phyloP scores from a whole-genome alignment of 768 basidiomycete genomes.

The Phaeotremella fagi region DNA sequence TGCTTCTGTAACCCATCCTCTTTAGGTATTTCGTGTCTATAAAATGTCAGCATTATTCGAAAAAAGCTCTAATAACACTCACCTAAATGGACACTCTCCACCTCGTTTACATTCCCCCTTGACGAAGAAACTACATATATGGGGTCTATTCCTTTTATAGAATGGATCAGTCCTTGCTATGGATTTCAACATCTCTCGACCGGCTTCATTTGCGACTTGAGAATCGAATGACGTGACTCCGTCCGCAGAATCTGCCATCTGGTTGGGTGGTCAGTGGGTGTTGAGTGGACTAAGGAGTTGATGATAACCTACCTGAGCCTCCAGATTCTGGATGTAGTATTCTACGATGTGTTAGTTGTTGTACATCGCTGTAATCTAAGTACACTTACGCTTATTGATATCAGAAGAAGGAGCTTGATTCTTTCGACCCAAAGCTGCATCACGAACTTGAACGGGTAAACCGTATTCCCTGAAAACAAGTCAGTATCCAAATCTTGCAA shows the following conservation, averaged over 20 bases:
- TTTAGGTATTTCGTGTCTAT: constrained; percentile 79
- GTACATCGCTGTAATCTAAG: constrained; percentile 50
- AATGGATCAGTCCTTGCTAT: constrained; percentile 92
- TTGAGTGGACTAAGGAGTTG: too few species aligned
- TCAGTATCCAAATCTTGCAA: not conserved
- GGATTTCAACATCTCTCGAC: constrained; percentile 94
- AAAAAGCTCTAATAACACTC: constrained; percentile 21
- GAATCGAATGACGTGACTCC: constrained; percentile 34
- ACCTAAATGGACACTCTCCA: constrained; percentile 83
- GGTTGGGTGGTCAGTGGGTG: not conserved
- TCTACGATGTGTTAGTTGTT: constrained; percentile 36
- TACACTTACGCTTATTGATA: constrained; percentile 86
- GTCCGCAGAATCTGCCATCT: constrained; percentile 55
- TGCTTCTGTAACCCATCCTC: constrained; percentile 81
- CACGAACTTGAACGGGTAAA: constrained; percentile 91
- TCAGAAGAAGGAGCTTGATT: constrained; percentile 92
- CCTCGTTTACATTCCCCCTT: constrained; percentile 95
- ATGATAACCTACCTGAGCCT: constrained; percentile 18
- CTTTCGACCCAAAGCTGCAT: constrained; percentile 77
- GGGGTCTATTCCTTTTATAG: constrained; percentile 92
- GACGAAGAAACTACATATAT: constrained; percentile 88
- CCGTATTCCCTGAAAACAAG: constrained; percentile 64
- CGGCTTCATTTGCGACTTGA: constrained; percentile 62
- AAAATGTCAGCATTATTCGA: not conserved
- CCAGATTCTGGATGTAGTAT: constrained; percentile 49